Conservation (phyloP, 2,329 filamentous ascomycete species). For the Orbilia ellipsospora region DNA sequence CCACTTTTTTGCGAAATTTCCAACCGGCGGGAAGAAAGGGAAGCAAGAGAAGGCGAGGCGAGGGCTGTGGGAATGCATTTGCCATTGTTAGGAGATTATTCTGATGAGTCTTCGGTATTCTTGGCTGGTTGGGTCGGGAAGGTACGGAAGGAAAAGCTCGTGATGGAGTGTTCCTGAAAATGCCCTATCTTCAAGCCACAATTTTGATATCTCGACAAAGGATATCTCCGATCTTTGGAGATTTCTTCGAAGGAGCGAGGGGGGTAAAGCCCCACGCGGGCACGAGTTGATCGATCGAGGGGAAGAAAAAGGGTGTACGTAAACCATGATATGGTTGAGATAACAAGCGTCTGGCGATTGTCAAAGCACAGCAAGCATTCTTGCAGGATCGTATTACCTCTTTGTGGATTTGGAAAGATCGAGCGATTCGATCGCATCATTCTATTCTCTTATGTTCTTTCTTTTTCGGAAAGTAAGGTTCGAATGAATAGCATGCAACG, state of each 20-base stretch:
- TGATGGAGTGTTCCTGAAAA: background rate
- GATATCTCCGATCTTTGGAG: background rate
- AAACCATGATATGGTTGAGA: background rate
- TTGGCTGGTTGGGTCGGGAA: conserved; percentile 4
- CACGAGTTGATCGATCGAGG: background rate
- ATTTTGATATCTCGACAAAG: too few species aligned
- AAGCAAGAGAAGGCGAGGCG: background rate
- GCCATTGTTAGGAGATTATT: too few species aligned
- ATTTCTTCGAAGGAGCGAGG: background rate
- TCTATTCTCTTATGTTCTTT: background rate
- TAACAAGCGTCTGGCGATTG: background rate
- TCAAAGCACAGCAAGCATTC: background rate
- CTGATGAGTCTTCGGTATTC: too few species aligned
- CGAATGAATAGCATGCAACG: too few species aligned
- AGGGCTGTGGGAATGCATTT: too few species aligned
- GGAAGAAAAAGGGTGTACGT: background rate
- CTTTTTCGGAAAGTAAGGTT: background rate
- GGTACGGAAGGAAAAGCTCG: background rate
- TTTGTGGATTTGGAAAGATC: background rate
- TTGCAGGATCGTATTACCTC: background rate
- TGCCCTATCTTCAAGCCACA: background rate
- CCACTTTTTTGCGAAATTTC: background rate
- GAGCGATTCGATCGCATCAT: conserved; percentile 44
- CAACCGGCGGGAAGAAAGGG: background rate
- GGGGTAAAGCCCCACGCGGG: too few species aligned